Percentiles rank a stretch among this genome's conserved stretches.
Evolutionary conservation across 495 filamentous ascomycete species (phyloP).

Genomic region (Pyrenopolyporus hunteri): DNA sequence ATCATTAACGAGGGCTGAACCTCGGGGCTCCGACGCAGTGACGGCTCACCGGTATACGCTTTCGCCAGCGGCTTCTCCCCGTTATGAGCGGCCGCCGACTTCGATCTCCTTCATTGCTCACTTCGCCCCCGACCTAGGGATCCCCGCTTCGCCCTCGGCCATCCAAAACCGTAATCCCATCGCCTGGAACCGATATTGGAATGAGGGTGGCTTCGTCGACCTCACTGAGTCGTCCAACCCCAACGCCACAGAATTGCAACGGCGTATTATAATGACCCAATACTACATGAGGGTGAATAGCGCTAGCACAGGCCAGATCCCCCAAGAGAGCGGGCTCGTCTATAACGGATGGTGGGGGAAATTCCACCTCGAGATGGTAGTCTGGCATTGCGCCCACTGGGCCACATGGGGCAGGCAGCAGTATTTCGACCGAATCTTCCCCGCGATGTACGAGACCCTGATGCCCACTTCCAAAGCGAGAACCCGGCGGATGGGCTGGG

Average conservation of each 20-base stretch:
- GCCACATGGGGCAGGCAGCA: slow-evolving; percentile 48
- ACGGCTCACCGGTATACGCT: slow-evolving; percentile 35
- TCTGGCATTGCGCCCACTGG: slow-evolving; percentile 54
- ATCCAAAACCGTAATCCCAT: slow-evolving; percentile 21
- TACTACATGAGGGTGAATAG: slow-evolving; percentile 58
- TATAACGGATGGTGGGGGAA: slow-evolving; percentile 54
- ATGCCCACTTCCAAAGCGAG: slow-evolving; percentile 48
- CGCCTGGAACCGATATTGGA: slow-evolving; percentile 52
- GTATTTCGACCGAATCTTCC: slow-evolving; percentile 44
- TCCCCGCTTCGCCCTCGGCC: slow-evolving; percentile 20
- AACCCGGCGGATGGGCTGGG: slow-evolving; percentile 50
- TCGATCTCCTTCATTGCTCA: slow-evolving; percentile 30
- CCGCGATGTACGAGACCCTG: slow-evolving; percentile 50
- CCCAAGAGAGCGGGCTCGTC: slow-evolving; percentile 50
- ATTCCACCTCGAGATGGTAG: slow-evolving; percentile 36
- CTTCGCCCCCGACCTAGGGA: slow-evolving; percentile 20
- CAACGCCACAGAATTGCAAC: slow-evolving; percentile 53
- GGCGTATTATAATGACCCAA: slow-evolving; percentile 55
- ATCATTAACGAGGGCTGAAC: slow-evolving; percentile 17
- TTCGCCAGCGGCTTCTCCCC: slow-evolving; percentile 2
- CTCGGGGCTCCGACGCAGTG: slow-evolving; percentile 1
- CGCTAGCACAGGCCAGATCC: slow-evolving; percentile 38
- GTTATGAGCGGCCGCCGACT: background rate
- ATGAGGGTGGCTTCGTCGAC: slow-evolving; percentile 53
- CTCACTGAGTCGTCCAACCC: slow-evolving; percentile 45